Percentiles rank a stretch among this genome's conserved stretches.
These are phyloP conservation scores for Penicillium crustosum DNA, from an alignment of 2,329 filamentous ascomycete species.

Conservation along the genomic window DNA sequence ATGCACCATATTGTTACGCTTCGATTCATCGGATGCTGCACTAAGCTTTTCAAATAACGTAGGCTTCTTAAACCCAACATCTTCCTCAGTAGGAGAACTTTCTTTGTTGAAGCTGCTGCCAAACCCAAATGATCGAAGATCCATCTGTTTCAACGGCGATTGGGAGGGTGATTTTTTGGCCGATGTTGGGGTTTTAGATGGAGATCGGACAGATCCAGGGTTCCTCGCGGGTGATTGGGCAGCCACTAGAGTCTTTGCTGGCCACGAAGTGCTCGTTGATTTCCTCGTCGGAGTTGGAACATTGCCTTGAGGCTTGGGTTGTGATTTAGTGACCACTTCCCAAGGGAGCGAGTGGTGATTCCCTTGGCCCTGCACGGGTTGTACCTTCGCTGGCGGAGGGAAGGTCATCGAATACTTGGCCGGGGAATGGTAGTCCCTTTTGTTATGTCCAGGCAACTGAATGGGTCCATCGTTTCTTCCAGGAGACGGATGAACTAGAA, in stretches of 20 bases:
- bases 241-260: background rate
- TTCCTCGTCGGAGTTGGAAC: background rate
- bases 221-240: background rate
- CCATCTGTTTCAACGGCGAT: constrained; percentile 2
- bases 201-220: background rate
- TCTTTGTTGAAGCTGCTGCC: background rate
- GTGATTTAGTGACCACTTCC: background rate
- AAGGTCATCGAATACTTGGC: background rate
- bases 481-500: background rate
- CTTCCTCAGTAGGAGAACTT: background rate
- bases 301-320: background rate
- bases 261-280: background rate
- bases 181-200: background rate
- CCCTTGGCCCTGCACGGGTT: background rate
- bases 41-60: constrained; percentile 19
- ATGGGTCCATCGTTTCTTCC: background rate
- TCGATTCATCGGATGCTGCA: constrained; percentile 15
- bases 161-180: background rate
- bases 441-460: background rate
- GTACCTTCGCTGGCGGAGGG: background rate
- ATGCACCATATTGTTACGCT: constrained; percentile 20
- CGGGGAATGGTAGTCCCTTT: background rate
- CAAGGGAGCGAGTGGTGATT: background rate
- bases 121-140: constrained; percentile 4
- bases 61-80: constrained; percentile 6